A percentile compares a stretch with the other conserved stretches of the same genome.
phyloP scores from a whole-genome alignment of 495 filamentous ascomycete species.

The Platismatia glauca region DNA sequence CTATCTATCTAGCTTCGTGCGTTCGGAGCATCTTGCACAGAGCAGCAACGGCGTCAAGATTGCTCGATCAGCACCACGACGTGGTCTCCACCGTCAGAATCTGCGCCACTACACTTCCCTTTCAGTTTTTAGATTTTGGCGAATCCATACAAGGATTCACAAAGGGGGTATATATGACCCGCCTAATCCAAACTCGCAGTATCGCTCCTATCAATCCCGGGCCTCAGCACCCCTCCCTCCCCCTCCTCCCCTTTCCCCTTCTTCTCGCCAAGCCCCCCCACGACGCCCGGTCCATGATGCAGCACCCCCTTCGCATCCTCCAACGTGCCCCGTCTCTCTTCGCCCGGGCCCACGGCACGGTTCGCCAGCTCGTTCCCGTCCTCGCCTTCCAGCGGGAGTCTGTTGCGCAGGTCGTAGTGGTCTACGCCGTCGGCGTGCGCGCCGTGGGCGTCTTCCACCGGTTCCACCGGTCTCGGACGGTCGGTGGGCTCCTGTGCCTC shows the following conservation, averaged over 20 bases:
- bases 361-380: not conserved
- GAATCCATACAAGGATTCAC: too few species aligned
- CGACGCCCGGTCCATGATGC: slow-evolving; percentile 1
- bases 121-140: not conserved
- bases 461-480: not conserved
- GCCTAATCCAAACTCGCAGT: slow-evolving; percentile 4
- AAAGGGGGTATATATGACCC: not conserved
- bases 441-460: not conserved
- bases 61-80: too few species aligned
- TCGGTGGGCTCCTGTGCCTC: not conserved
- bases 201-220: slow-evolving; percentile 1
- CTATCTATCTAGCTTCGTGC: not conserved
- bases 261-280: not conserved
- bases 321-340: slow-evolving; percentile 8
- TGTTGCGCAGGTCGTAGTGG: not conserved
- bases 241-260: not conserved
- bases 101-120: not conserved
- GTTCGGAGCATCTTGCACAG: not conserved
- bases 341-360: not conserved
- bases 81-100: not conserved
- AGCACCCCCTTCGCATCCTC: slow-evolving; percentile 18
- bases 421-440: not conserved
- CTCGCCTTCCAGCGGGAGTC: not conserved
- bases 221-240: not conserved
- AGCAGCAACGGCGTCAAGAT: not conserved